Conservation (phyloP, 306 rosid genomes). For the Hylodesmum podocarpum region DNA sequence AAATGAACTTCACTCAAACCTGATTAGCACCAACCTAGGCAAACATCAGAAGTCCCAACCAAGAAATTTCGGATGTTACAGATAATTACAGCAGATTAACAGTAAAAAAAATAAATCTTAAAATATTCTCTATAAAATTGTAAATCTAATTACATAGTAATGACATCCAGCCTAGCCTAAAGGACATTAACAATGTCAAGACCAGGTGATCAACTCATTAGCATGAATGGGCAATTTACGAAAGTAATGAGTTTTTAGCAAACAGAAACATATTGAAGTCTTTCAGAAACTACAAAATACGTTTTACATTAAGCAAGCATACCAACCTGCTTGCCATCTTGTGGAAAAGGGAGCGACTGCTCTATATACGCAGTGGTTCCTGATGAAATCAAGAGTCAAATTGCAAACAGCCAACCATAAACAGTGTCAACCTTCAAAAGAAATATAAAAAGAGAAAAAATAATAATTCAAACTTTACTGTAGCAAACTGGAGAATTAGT, state of each 20-base stretch:
- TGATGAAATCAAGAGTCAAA: slow-evolving; percentile 43
- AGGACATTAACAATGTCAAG: background rate
- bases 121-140: background rate
- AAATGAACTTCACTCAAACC: background rate
- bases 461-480: slow-evolving; percentile 14
- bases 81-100: background rate
- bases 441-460: slow-evolving; percentile 18
- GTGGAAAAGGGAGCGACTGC: slow-evolving; percentile 79
- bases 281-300: background rate
- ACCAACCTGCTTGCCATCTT: slow-evolving; percentile 91
- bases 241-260: background rate
- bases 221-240: slow-evolving; percentile 1
- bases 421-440: slow-evolving; percentile 33
- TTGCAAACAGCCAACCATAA: slow-evolving; percentile 40
- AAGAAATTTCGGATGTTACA: background rate
- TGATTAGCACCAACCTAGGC: background rate
- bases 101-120: background rate
- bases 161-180: background rate
- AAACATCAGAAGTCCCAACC: background rate
- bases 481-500: background rate
- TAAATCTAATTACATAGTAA: background rate
- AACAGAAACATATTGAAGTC: background rate
- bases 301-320: background rate
- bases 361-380: slow-evolving; percentile 84
- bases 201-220: background rate